Evolutionary conservation across 257 asterid genomes (phyloP).

Genomic region (Cruciata laevipes): DNA sequence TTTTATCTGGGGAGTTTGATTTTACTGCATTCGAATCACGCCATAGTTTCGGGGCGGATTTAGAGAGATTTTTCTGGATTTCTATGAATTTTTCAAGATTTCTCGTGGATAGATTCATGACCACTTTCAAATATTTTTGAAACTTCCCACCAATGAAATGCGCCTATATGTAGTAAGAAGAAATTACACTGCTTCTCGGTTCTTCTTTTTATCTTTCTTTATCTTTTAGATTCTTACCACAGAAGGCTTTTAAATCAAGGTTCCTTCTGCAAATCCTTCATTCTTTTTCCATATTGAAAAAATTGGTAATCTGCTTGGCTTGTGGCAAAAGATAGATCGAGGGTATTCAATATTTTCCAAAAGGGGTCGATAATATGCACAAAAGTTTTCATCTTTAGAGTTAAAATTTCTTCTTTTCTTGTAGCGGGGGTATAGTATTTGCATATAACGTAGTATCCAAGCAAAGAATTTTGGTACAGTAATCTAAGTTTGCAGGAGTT

Average conservation of each 20-base stretch:
- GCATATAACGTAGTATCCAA: background rate
- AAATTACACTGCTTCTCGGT: too few species aligned
- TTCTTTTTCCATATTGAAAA: background rate
- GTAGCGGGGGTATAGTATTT: background rate
- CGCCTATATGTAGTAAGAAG: background rate
- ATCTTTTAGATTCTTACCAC: background rate
- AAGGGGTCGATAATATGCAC: background rate
- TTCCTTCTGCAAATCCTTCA: background rate
- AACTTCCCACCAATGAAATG: background rate
- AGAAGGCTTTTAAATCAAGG: too few species aligned
- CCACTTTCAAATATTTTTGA: background rate
- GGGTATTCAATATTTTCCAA: background rate
- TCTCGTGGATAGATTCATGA: conserved; percentile 15
- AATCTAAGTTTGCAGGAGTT: conserved; percentile 1
- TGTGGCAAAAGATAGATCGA: background rate
- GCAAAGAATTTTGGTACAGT: background rate
- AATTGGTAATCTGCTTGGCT: background rate
- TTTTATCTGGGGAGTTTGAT: conserved; percentile 3
- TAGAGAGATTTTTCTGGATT: conserved; percentile 31
- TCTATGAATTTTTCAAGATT: conserved; percentile 24
- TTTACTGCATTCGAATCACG: conserved; percentile 7
- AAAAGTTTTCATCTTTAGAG: background rate
- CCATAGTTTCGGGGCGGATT: conserved; percentile 30
- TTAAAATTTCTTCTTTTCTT: background rate
- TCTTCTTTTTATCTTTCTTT: conserved; percentile 12